Conservation (phyloP, 2,329 filamentous ascomycete genomes). For the Colletotrichum plurivorum region DNA sequence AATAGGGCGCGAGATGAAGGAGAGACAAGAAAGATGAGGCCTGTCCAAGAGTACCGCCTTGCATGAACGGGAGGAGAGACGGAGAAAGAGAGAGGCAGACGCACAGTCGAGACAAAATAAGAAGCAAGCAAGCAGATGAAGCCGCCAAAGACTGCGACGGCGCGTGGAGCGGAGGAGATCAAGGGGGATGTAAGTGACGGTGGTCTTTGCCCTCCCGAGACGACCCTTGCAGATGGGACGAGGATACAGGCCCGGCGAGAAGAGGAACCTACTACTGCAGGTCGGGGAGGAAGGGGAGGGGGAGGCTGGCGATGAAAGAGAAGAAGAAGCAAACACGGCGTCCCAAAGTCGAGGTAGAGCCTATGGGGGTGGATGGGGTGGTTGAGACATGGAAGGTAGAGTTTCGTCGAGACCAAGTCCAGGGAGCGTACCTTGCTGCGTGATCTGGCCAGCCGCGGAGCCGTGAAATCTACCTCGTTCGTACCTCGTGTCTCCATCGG, state of each 20-base stretch:
- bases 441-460: constrained; percentile 2
- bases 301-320: constrained; percentile 16
- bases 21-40: constrained; percentile 29
- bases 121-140: constrained; percentile 32
- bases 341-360: constrained; percentile 26
- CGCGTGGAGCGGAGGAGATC: constrained; percentile 4
- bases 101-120: not conserved
- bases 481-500: not conserved
- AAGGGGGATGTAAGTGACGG: constrained; percentile 11
- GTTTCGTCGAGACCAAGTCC: constrained; percentile 21
- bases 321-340: constrained; percentile 30
- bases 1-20: constrained; percentile 27
- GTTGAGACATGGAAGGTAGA: constrained; percentile 15
- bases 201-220: constrained; percentile 19
- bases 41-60: constrained; percentile 16
- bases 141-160: constrained; percentile 8
- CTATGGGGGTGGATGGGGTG: not conserved
- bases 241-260: constrained; percentile 23
- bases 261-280: constrained; percentile 27
- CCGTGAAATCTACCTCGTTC: constrained; percentile 3
- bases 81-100: constrained; percentile 21
- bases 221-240: constrained; percentile 34
- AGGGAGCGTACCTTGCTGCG: constrained; percentile 10
- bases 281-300: constrained; percentile 17
- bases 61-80: constrained; percentile 36